Base-by-base conservation (phyloP, 805 yeast species). In the Yamadazyma ubonensis region DNA sequence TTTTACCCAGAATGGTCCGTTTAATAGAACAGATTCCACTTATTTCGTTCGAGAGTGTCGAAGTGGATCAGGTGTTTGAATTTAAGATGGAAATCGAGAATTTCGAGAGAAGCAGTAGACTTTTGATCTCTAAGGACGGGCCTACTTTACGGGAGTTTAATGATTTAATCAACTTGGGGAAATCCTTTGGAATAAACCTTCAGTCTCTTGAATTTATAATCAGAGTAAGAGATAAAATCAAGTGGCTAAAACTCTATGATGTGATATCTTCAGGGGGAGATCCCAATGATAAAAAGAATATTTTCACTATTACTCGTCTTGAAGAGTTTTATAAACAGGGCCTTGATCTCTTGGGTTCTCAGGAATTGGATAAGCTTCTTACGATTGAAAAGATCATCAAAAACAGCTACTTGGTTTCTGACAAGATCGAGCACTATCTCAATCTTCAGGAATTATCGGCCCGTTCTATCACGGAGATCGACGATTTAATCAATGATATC, bases 21-120 rank as follows among this genome's bases (percentile, higher is more conserved):
- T 49, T 82, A 16, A 50, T 80, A 10, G 60, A 63, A 12, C 65
- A 67, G 31, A 75, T 81, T 4, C 77, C 81, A 2, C 50, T 54
- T 0, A 50, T 82, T 42, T 71, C 75, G 15, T 75, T 83, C 39
- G 56, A 70, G 3, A 63, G 78, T 12, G 72, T 78, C 0, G 93
- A 85, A 51, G 67, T 80, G 48, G 81, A 75, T 14, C 83, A 77
- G 50, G 57, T 85, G 9, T 43, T 71, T 3, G 83, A 76, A 44
- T 69, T 79, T 33, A 70, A 73, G 4, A 58, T 51, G 21, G 83
- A 78, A 46, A 69, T 84, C 29, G 66, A 65, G 34, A 67, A 67
- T 35, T 83, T 72, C 54, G 79, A 75, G 42, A 56, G 61, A 19
- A 67, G 73, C 10, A 78, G 77, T 22, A 54, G 72, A 7, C 44